A percentile compares a stretch with the other conserved stretches of the same genome.
These are phyloP conservation scores for Bonia amplexicaulis DNA, from an alignment of 176 grass and related monocot genomes.

Conservation along the genomic window DNA sequence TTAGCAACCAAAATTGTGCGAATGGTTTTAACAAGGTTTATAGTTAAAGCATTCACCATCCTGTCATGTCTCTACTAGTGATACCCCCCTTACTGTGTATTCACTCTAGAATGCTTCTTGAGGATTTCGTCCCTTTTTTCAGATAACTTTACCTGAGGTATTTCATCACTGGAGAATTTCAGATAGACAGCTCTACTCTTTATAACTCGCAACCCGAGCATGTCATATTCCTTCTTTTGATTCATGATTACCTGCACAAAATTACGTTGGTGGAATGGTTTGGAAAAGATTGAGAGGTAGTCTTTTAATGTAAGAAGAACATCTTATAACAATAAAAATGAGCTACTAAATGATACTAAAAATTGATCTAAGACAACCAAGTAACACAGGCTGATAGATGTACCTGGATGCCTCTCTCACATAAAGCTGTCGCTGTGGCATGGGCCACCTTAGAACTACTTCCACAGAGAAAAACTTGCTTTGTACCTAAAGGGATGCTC, in stretches of 20 bases:
- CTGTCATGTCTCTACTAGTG: not conserved
- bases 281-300: not conserved
- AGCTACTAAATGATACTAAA: not conserved
- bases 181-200: slow-evolving; percentile 41
- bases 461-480: slow-evolving; percentile 51
- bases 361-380: not conserved
- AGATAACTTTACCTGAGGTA: slow-evolving; percentile 48
- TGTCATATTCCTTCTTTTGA: slow-evolving; percentile 56
- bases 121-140: not conserved
- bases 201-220: slow-evolving; percentile 48
- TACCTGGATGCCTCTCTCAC: slow-evolving; percentile 69
- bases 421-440: slow-evolving; percentile 52
- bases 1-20: not conserved
- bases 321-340: not conserved
- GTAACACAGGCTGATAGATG: not conserved
- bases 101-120: not conserved
- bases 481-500: slow-evolving; percentile 51
- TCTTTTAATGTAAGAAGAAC: not conserved
- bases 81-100: not conserved
- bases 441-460: slow-evolving; percentile 56
- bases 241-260: slow-evolving; percentile 66
- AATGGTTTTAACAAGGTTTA: slow-evolving; percentile 1
- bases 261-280: not conserved
- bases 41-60: not conserved
- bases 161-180: slow-evolving; percentile 50